Evolutionary conservation across 2,329 filamentous ascomycete genomes (phyloP).

Genomic region (Eutypella sp.): DNA sequence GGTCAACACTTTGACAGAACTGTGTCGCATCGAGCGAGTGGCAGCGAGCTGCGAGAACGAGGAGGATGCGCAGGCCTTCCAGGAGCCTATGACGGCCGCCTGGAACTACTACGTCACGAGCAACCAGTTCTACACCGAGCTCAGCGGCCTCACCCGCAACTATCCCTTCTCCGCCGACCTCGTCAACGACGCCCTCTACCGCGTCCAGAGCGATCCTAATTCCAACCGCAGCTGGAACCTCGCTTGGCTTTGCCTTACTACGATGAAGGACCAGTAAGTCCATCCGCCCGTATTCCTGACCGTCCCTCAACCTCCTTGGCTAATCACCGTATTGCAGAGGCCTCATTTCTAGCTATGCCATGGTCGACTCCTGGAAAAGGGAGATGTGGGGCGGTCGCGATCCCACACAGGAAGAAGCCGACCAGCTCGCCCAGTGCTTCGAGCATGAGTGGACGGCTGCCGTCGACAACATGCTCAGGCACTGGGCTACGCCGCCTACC

Average conservation of each 20-base stretch:
- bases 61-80: slow-evolving; percentile 54
- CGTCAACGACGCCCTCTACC: slow-evolving; percentile 58
- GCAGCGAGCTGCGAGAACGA: slow-evolving; percentile 54
- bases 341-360: slow-evolving; percentile 57
- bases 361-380: slow-evolving; percentile 53
- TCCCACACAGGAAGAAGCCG: slow-evolving; percentile 51
- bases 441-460: slow-evolving; percentile 63
- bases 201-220: slow-evolving; percentile 58
- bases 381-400: slow-evolving; percentile 64
- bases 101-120: slow-evolving; percentile 70
- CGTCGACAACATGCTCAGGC: slow-evolving; percentile 59
- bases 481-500: slow-evolving; percentile 60
- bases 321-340: slow-evolving; percentile 35
- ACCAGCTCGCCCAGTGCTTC: slow-evolving; percentile 58
- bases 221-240: slow-evolving; percentile 72
- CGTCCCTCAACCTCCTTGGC: background rate
- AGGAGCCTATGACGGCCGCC: slow-evolving; percentile 62
- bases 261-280: slow-evolving; percentile 61
- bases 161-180: slow-evolving; percentile 65
- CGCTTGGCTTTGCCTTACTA: slow-evolving; percentile 65
- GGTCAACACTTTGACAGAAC: slow-evolving; percentile 69
- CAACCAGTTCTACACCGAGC: slow-evolving; percentile 63
- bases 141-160: slow-evolving; percentile 61
- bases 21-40: slow-evolving; percentile 65
- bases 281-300: background rate